Evolutionary conservation across 177 flowering plant genomes (phyloP).

Genomic region (Vitis hybrid): DNA sequence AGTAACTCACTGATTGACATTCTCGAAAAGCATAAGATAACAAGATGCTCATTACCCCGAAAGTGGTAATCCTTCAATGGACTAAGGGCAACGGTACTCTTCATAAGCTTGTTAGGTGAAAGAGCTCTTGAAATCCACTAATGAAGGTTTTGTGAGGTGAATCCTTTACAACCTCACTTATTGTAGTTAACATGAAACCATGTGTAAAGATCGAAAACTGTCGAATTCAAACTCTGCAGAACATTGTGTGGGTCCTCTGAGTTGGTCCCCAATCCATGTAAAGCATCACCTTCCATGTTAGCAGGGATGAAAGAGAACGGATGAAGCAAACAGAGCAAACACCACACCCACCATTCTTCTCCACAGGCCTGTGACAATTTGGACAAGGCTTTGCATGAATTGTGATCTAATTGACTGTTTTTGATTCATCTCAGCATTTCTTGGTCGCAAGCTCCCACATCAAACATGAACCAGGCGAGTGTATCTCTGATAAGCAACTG

Average conservation of each 20-base stretch:
- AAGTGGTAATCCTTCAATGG: too few species aligned
- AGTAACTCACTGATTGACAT: too few species aligned
- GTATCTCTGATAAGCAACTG: constrained; percentile 76
- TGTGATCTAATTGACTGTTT: constrained; percentile 87
- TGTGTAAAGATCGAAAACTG: constrained; percentile 89
- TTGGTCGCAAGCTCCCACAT: constrained; percentile 96
- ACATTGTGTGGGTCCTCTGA: constrained; percentile 75
- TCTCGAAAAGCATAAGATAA: too few species aligned
- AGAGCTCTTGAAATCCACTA: too few species aligned
- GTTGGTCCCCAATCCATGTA: constrained; percentile 57
- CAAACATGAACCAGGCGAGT: constrained; percentile 94
- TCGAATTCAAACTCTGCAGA: constrained; percentile 94
- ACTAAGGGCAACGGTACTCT: too few species aligned
- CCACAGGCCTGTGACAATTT: constrained; percentile 81
- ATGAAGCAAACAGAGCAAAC: constrained; percentile 35
- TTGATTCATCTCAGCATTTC: constrained; percentile 90
- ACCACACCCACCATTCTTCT: constrained; percentile 48
- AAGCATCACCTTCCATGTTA: constrained; percentile 94
- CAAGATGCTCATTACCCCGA: too few species aligned
- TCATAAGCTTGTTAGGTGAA: too few species aligned
- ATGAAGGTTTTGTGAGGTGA: too few species aligned
- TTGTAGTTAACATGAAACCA: constrained; percentile 95
- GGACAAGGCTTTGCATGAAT: constrained; percentile 93
- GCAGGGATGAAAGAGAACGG: constrained; percentile 50
- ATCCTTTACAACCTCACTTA: constrained; percentile 33